Base-by-base conservation (phyloP, 108 stramenopile genomes). In the Fistulifera solaris region DNA sequence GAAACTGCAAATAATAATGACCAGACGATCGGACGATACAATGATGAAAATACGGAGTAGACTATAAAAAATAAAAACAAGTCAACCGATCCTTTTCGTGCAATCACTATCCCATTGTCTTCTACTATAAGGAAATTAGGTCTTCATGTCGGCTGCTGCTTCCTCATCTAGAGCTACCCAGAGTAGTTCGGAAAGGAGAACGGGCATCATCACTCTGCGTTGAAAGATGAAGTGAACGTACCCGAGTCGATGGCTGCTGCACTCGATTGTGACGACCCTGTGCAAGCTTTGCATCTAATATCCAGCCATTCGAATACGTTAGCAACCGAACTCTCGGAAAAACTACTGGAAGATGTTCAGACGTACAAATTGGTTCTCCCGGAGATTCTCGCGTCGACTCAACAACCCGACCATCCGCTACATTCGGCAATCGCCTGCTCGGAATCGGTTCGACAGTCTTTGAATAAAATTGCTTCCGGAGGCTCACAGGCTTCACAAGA, bases 391-490 rank as follows among this genome's bases (percentile, higher is more conserved):
- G n/a, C n/a, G 6, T n/a, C n/a, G 26, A 45, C 27, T 44, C 50
- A 14, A 43, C 42, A 7, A 57, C 55, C 18, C 8, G 40, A 54
- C 24, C 77, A 77, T 56, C 74, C 74, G 21, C 58, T 86, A 15
- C 56, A 69, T 17, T 58, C 52, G 24, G 78, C 81, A 16, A 62
- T 65, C 18, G 70, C 82, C 10, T 80, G 81, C 56, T 51, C 78
- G 25, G 85, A 86, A 63, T 85, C 83, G 54, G 87, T 91, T 63
- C 59, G 80, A 19, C 47, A 78, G 45, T 81, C 80, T 12, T 74
- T 91, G 38, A 67, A 85, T 65, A 86, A 87, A 62, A 81, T 91
- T 49, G 83, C 89, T 15, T 75, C 80, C 27, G 89, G 85, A 18
- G 85, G 85, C 12, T 78, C 83, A 3, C 76, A 79, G 44, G 89